Percentiles rank a stretch among this genome's conserved stretches.
These are phyloP conservation scores for Agrocybe chaxingu DNA, from an alignment of 768 basidiomycete species.

Conservation along the genomic window DNA sequence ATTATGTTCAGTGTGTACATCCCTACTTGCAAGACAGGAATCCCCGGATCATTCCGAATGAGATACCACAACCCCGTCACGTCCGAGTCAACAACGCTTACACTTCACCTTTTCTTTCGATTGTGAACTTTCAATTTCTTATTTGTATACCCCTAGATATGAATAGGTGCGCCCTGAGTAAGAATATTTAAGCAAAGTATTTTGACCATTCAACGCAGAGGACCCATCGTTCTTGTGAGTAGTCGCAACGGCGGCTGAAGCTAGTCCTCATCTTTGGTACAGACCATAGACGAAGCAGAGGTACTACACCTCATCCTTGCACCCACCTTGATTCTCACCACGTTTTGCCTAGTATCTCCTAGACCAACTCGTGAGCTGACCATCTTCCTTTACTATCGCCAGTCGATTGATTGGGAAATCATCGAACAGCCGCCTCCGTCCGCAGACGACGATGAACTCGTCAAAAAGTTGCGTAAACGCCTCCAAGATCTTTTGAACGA, in stretches of 20 bases:
- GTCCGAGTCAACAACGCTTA: too few species aligned
- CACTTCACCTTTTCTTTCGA: too few species aligned
- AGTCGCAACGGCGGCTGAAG: neutral
- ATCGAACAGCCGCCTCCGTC: constrained; percentile 31
- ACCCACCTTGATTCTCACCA: neutral
- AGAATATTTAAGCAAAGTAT: too few species aligned
- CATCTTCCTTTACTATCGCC: neutral
- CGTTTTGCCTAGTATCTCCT: constrained; percentile 27
- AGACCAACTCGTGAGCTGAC: constrained; percentile 30
- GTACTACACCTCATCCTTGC: constrained; percentile 7
- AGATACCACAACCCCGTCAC: too few species aligned
- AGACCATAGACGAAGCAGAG: constrained; percentile 29
- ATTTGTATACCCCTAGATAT: too few species aligned
- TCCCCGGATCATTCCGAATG: too few species aligned
- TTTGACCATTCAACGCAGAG: constrained; percentile 5
- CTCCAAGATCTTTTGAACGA: constrained; percentile 31
- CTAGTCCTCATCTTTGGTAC: neutral
- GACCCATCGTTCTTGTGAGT: constrained; percentile 21
- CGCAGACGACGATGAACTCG: constrained; percentile 32
- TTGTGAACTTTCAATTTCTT: too few species aligned
- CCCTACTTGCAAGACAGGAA: too few species aligned
- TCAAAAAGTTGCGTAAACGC: constrained; percentile 32
- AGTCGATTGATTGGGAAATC: neutral
- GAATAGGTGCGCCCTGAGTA: too few species aligned
- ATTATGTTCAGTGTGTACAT: too few species aligned